Conservation (phyloP, 768 basidiomycete species). For the Wakefieldia striispora region DNA sequence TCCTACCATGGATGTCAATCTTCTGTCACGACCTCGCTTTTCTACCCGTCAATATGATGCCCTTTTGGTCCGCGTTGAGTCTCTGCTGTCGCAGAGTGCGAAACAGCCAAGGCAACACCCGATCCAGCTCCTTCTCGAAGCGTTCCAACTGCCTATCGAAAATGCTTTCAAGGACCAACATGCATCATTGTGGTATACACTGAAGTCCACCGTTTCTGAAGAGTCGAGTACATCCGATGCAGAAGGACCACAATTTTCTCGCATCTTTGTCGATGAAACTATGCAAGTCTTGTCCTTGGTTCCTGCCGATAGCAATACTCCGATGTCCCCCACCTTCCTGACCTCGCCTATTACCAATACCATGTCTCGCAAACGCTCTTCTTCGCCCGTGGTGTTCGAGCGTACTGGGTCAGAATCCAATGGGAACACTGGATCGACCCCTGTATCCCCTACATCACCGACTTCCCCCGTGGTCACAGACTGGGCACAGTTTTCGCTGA, state of each 20-base stretch:
- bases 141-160: conserved; percentile 44
- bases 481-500: conserved; percentile 67
- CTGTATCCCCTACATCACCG: conserved; percentile 28
- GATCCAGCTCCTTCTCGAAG: conserved; percentile 59
- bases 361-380: conserved; percentile 31
- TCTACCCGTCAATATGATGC: conserved; percentile 65
- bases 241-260: conserved; percentile 42
- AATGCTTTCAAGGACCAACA: conserved; percentile 36
- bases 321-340: conserved; percentile 28
- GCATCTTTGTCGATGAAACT: conserved; percentile 70
- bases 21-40: conserved; percentile 64
- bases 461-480: conserved; percentile 39
- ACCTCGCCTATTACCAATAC: conserved; percentile 35
- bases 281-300: conserved; percentile 49
- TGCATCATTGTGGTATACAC: conserved; percentile 50
- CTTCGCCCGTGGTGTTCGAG: conserved; percentile 31
- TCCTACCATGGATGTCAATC: conserved; percentile 34
- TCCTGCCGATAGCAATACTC: conserved; percentile 40
- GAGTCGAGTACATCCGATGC: conserved; percentile 14
- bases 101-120: conserved; percentile 49
- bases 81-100: conserved; percentile 40
- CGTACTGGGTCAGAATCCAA: conserved; percentile 2
- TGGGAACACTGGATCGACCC: conserved; percentile 21
- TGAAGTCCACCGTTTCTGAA: conserved; percentile 44
- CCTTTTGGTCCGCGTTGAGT: conserved; percentile 64